A percentile compares a stretch with the other conserved stretches of the same genome.
These are phyloP conservation scores for Fusarium sublunatum DNA, from an alignment of 2,329 filamentous ascomycete genomes.

Conservation along the genomic window DNA sequence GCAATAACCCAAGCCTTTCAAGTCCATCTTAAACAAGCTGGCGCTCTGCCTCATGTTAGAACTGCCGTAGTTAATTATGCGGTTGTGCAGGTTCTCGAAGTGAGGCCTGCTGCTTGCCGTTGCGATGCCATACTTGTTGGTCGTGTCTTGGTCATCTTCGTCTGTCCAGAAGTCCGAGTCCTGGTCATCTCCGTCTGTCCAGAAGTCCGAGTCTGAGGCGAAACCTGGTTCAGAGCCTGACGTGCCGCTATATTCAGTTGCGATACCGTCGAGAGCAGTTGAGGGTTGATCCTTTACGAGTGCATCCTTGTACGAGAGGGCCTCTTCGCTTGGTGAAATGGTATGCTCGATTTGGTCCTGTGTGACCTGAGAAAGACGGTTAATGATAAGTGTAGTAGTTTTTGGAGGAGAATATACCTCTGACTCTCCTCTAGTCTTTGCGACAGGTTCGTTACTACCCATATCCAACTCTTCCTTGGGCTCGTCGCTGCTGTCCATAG, in stretches of 20 bases:
- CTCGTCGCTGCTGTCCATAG: conserved; percentile 9
- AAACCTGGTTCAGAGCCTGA: conserved; percentile 40
- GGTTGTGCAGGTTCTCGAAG: too few species aligned
- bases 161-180: conserved; percentile 36
- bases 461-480: background rate
- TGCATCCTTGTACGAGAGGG: conserved; percentile 12
- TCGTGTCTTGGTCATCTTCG: conserved; percentile 39
- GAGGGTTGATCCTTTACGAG: conserved; percentile 4
- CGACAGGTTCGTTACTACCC: background rate
- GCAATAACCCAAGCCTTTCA: too few species aligned
- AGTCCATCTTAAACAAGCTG: too few species aligned
- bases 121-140: conserved; percentile 39
- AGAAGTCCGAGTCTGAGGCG: too few species aligned
- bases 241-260: conserved; percentile 27
- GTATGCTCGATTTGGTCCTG: conserved; percentile 1
- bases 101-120: too few species aligned
- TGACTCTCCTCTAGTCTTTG: background rate
- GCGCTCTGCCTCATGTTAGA: too few species aligned
- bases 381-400: background rate
- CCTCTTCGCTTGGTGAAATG: background rate
- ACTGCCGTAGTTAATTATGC: too few species aligned
- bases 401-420: conserved; percentile 11
- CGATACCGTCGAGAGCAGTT: conserved; percentile 8
- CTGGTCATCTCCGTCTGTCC: too few species aligned
- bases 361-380: background rate